Evolutionary conservation across 306 rosid genomes (phyloP), one percentile per base, ranked within the genome.

Genomic region (Senna tora): DNA sequence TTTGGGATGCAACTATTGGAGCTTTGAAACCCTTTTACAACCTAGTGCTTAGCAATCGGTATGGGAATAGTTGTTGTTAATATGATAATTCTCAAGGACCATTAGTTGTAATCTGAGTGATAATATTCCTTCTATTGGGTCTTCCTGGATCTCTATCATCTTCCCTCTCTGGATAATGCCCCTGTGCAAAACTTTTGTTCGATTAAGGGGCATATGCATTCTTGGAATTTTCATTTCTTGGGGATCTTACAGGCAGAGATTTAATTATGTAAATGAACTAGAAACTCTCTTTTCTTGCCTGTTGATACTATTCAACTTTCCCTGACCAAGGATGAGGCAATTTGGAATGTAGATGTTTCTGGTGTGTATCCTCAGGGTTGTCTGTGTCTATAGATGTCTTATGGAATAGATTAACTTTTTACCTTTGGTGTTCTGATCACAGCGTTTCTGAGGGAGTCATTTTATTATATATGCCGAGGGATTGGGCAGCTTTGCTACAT

Each of bases 11-110:
- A 58, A 38, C 22, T 15, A 42, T 17, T 57, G 0, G 14, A 59
- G 41, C 45, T 7, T 59, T 59, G 65, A 59, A 59, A 34, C 65
- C 22, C 38, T 6, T 58, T 58, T 58, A 32, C 65, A 17, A 20
- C 55, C 22, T 19, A 51, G 13, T 19, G 30, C 57, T 19, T 51
- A 51, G 17, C 25, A 51, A 47, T 47, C 20, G 1, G 13, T 9
- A 20, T 8, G 57, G 56, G 30, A 51, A 51, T 19, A 51, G 30
- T 1, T 51, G 4, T 19, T 51, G 11, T 20, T 19, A 51, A 11
- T 16, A 50, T 50, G 55, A 17, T 50, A 50, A 16, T 50, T 50
- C 22, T 49, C 55, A 57, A 28, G 12, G 63, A 57, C 12, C 28
- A 14, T 28, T 30, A 6, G 42, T 7, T 5, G 2, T 33, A 33